Conservation (phyloP, 1,284 basidiomycete species). For the Tylopilus sp. region DNA sequence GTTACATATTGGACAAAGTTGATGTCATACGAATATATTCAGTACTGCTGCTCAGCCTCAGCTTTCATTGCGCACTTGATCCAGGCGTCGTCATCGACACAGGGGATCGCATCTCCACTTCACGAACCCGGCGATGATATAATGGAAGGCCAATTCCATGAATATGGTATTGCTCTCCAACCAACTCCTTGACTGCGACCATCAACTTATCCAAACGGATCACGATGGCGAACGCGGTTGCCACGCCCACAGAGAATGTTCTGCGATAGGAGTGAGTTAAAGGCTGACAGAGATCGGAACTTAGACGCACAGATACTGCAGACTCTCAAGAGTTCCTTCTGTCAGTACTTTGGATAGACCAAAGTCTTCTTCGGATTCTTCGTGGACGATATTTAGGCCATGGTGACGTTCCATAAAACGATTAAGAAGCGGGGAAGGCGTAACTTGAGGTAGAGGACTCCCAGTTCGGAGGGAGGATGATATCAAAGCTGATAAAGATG, state of each 20-base stretch:
- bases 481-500: slow-evolving; percentile 63
- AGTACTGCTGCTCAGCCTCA: too few species aligned
- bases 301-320: slow-evolving; percentile 72
- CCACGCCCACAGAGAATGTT: slow-evolving; percentile 81
- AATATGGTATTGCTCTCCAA: slow-evolving; percentile 85
- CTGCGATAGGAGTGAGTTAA: slow-evolving; percentile 46
- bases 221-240: slow-evolving; percentile 75
- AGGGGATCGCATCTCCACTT: slow-evolving; percentile 30
- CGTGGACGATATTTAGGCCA: slow-evolving; percentile 72
- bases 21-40: not conserved
- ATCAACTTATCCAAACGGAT: slow-evolving; percentile 77
- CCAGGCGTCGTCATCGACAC: slow-evolving; percentile 7
- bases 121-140: slow-evolving; percentile 21
- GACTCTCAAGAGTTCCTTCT: slow-evolving; percentile 71
- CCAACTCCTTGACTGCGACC: slow-evolving; percentile 82
- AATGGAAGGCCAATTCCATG: slow-evolving; percentile 66
- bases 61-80: not conserved
- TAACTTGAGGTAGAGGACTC: slow-evolving; percentile 85
- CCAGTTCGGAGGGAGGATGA: slow-evolving; percentile 82
- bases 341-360: slow-evolving; percentile 74
- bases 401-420: slow-evolving; percentile 74
- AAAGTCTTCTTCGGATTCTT: slow-evolving; percentile 76
- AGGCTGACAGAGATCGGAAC: not conserved
- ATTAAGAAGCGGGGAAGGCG: slow-evolving; percentile 84
- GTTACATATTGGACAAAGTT: not conserved